Evolutionary conservation across 208 protist species (phyloP), one percentile per base, ranked within the genome.

Genomic region (Leishmania arabica): DNA sequence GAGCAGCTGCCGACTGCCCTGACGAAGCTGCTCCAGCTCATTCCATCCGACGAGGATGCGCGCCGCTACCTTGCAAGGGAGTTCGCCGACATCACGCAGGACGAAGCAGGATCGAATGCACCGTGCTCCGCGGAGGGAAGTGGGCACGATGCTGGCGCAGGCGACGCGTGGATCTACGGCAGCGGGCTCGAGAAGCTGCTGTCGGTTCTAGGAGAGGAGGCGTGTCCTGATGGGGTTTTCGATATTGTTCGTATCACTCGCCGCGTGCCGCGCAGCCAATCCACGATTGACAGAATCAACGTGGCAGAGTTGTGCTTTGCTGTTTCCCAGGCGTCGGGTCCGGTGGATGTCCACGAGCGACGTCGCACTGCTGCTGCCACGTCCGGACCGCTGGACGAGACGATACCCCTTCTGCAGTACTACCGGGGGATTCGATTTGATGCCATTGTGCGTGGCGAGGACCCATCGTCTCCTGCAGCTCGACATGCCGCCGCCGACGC

Each of bases 281-380:
- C 93, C n/a, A 95, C 93, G 3, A 58, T 73, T 27, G 84, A 95
- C 31, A 54, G 68, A 31, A 88, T 98, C 73, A 84, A 91, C 71
- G 86, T 96, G 21, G 87, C 90, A 6, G 93, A 98, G 86, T 82
- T 98, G 77, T 95, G 92, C 80, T 98, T 98, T 89, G 93, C 91
- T 34, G 83, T 97, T 73, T 86, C 83, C 73, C 91, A 95, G 72
- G 91, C 84, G 27, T 88, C 83, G 21, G 84, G 87, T 6, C 93
- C 95, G 21, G 84, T 92, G 15, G 79, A 82, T 66, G 87, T 94
- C 24, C 92, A 95, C 82, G 92, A 93, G 77, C 90, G 93, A 24
- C 88, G 95, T 9, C 88, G 89, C 54, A 86, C 80, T 42, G 90
- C 87, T 6, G 92, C 84, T 5, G 85, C 66, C 0, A 65, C 64